These are phyloP conservation scores for Pezicula carpinea DNA, from an alignment of 2,329 filamentous ascomycete species.

Conservation along the genomic window DNA sequence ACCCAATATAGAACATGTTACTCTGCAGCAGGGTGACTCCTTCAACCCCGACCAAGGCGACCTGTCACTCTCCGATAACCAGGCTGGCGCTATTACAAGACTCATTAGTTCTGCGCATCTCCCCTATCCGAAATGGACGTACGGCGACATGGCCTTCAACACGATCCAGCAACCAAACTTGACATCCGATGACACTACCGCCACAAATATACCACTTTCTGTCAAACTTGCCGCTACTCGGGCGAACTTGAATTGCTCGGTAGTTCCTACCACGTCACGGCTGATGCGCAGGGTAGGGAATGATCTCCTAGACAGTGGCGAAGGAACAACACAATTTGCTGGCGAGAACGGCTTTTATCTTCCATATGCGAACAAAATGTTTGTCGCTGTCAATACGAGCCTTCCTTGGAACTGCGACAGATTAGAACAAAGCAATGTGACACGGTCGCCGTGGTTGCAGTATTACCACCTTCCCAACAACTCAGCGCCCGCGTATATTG, in stretches of 20 bases:
- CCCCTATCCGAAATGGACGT: slow-evolving; percentile 29
- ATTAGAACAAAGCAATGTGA: neutral
- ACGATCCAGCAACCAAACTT: neutral
- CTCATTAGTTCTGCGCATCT: slow-evolving; percentile 25
- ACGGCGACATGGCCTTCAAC: slow-evolving; percentile 24
- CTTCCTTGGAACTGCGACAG: neutral
- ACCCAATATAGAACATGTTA: slow-evolving; percentile 15
- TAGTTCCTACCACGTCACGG: neutral
- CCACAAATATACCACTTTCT: neutral
- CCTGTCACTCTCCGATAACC: slow-evolving; percentile 18
- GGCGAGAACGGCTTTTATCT: neutral
- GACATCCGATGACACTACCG: neutral
- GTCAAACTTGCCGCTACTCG: neutral
- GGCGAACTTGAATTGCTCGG: neutral
- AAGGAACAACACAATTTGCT: neutral
- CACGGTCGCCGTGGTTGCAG: neutral
- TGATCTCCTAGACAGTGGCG: neutral
- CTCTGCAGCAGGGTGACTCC: slow-evolving; percentile 23
- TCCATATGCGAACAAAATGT: neutral
- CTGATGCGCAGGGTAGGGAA: neutral
- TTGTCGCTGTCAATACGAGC: neutral
- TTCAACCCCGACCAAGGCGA: slow-evolving; percentile 21
- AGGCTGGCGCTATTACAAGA: slow-evolving; percentile 22
- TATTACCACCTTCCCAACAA: neutral
- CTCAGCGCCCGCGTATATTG: neutral